A percentile compares a stretch with the other conserved stretches of the same genome.
phyloP scores from a whole-genome alignment of 2,329 filamentous ascomycete genomes.

The Cryphonectria japonica region DNA sequence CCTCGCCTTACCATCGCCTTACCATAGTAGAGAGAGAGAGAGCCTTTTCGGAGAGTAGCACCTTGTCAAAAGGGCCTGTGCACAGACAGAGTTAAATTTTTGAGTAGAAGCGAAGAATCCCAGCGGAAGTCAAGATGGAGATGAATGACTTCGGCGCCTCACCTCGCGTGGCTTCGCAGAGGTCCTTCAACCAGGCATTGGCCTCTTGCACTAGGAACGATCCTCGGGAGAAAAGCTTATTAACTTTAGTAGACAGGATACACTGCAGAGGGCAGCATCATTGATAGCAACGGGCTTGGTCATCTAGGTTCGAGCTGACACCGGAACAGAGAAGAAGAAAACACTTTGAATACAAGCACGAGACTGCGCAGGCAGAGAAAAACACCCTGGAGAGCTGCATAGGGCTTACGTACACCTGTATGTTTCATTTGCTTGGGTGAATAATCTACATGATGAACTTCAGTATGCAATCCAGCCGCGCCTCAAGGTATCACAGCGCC shows the following conservation, averaged over 20 bases:
- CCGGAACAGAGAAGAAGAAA: background rate
- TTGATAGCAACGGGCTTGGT: no score
- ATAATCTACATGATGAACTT: background rate
- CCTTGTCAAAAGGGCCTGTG: no score
- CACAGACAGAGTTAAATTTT: background rate
- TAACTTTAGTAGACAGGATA: background rate
- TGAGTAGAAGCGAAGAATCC: background rate
- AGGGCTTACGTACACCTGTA: no score
- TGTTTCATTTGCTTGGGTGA: no score
- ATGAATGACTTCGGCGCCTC: no score
- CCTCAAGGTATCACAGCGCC: background rate
- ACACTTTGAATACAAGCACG: background rate
- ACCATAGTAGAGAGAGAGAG: background rate
- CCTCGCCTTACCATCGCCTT: background rate
- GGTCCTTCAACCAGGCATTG: no score
- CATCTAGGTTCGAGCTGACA: background rate
- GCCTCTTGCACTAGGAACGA: no score
- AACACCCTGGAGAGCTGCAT: no score
- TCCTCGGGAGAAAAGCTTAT: no score
- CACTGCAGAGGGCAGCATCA: no score
- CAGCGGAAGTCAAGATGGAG: background rate
- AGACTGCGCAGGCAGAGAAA: background rate
- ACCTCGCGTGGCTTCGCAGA: no score
- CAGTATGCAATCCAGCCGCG: no score
- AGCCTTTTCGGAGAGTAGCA: background rate